phyloP scores from a whole-genome alignment of 257 asterid species.

The Prunella vulgaris region DNA sequence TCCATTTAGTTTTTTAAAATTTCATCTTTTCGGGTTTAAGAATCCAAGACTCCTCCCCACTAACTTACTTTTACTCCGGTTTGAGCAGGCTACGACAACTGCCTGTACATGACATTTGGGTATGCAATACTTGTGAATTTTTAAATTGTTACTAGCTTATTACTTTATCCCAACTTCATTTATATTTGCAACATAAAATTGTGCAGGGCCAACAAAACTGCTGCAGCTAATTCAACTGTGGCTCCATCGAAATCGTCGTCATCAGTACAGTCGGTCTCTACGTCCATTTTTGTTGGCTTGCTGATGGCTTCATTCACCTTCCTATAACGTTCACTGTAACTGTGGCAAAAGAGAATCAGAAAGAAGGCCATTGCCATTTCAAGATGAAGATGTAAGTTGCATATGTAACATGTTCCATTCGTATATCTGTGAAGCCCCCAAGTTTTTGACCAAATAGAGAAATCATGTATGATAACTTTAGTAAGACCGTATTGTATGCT shows the following conservation, averaged over 20 bases:
- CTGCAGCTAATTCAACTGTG: constrained; percentile 38
- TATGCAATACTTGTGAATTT: constrained; percentile 18
- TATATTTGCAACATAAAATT: not conserved
- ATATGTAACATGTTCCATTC: too few relatives aligned
- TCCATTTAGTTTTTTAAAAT: not conserved
- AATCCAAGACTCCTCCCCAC: not conserved
- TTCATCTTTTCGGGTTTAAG: not conserved
- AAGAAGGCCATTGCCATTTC: not conserved
- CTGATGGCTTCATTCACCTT: constrained; percentile 38
- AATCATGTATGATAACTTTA: constrained; percentile 15
- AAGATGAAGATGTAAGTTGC: constrained; percentile 3
- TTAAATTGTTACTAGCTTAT: not conserved
- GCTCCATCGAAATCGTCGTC: constrained; percentile 45
- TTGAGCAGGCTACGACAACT: constrained; percentile 79
- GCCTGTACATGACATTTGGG: constrained; percentile 68
- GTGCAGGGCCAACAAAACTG: constrained; percentile 59
- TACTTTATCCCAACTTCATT: not conserved
- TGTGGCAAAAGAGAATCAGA: not conserved
- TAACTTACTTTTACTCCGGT: not conserved
- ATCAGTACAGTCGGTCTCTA: constrained; percentile 20
- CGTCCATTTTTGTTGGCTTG: constrained; percentile 27
- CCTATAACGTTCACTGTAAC: constrained; percentile 23
- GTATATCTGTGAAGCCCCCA: constrained; percentile 7
- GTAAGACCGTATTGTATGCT: constrained; percentile 18
- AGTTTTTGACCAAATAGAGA: constrained; percentile 7